Evolutionary conservation across 2,329 filamentous ascomycete genomes (phyloP).

Genomic region (Pseudonectria buxi): DNA sequence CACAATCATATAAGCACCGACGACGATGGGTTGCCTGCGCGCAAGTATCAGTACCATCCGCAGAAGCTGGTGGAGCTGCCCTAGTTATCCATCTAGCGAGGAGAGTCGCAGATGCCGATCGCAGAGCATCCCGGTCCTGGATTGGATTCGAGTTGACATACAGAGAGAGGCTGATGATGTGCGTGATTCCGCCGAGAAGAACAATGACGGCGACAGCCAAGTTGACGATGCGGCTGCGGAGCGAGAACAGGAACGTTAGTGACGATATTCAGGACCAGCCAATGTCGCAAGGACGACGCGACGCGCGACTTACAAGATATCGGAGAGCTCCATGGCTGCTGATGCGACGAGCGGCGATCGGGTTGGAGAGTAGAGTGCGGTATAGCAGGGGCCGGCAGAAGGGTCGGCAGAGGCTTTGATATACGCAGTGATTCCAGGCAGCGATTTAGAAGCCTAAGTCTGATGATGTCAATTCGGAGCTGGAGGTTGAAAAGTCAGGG

Average conservation of each 20-base stretch:
- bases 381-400: constrained; percentile 8
- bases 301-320: constrained; percentile 66
- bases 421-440: constrained; percentile 14
- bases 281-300: background rate
- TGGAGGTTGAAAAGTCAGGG: constrained; percentile 12
- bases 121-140: background rate
- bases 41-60: constrained; percentile 10
- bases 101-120: too few species aligned
- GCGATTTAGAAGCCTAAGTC: constrained; percentile 14
- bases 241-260: constrained; percentile 29
- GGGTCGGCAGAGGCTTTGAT: constrained; percentile 7
- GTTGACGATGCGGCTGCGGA: constrained; percentile 82
- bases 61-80: background rate
- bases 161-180: constrained; percentile 59
- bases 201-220: constrained; percentile 80
- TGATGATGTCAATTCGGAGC: constrained; percentile 10
- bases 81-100: background rate
- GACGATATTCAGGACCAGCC: constrained; percentile 3
- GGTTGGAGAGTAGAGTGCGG: constrained; percentile 2
- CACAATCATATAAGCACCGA: constrained; percentile 81
- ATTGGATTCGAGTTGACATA: constrained; percentile 33
- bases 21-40: constrained; percentile 48
- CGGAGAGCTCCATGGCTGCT: constrained; percentile 76
- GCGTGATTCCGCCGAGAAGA: constrained; percentile 72
- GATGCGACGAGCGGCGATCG: constrained; percentile 1